A percentile compares a stretch with the other conserved stretches of the same genome.
Conservation (phyloP, 1,284 basidiomycete genomes). For the Meira miltonrushii region DNA sequence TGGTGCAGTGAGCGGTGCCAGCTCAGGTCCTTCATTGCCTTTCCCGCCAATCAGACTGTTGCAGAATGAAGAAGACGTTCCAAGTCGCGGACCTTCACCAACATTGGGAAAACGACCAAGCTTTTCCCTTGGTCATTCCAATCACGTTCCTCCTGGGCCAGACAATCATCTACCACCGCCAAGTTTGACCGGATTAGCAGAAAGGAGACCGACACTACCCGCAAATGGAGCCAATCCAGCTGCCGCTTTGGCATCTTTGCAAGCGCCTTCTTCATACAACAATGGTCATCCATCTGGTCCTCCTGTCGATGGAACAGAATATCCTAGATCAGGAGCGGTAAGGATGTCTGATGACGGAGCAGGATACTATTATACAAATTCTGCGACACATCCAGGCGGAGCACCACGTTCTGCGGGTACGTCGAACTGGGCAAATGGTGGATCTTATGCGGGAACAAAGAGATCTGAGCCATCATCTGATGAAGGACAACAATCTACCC, state of each 20-base stretch:
- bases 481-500: too few species aligned
- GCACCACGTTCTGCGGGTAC: background rate
- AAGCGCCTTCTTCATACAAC: too few species aligned
- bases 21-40: conserved; percentile 7
- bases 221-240: background rate
- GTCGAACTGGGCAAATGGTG: background rate
- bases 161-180: background rate
- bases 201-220: background rate
- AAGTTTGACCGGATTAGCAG: background rate
- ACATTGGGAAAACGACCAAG: conserved; percentile 2
- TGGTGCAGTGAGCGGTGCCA: conserved; percentile 8
- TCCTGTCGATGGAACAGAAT: too few species aligned
- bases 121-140: conserved; percentile 7
- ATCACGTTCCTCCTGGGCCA: conserved; percentile 5
- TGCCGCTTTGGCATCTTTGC: too few species aligned
- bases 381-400: background rate
- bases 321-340: background rate
- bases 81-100: conserved; percentile 6
- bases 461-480: too few species aligned
- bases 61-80: background rate
- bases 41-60: conserved; percentile 4
- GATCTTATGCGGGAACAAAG: too few species aligned
- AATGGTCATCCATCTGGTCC: too few species aligned
- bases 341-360: background rate
- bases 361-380: background rate